A percentile compares a stretch with the other conserved stretches of the same genome.
Evolutionary conservation across 2,329 filamentous ascomycete genomes (phyloP).

Genomic region (Dactylella cylindrospora): DNA sequence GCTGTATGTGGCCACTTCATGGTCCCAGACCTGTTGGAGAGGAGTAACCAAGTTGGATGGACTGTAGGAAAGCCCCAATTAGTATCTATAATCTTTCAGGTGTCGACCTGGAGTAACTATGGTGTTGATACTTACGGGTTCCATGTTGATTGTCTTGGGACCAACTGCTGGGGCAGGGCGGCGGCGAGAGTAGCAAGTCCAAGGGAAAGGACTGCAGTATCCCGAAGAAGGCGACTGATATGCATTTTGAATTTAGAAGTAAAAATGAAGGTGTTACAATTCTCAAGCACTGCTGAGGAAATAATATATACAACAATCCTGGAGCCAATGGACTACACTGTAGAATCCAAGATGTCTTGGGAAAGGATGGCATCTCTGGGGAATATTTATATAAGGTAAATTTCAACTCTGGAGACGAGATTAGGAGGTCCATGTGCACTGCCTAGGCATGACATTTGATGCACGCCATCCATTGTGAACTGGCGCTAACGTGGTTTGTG

Average conservation of each 20-base stretch:
- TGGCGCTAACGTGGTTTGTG: too few species aligned
- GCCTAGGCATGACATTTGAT: too few species aligned
- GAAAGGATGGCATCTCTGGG: too few species aligned
- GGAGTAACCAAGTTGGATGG: conserved; percentile 29
- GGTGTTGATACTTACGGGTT: conserved; percentile 36
- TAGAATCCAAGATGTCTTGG: conserved; percentile 6
- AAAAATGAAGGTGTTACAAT: conserved; percentile 1
- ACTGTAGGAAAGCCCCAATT: background rate
- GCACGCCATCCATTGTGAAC: conserved; percentile 1
- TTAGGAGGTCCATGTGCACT: too few species aligned
- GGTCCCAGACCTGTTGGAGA: conserved; percentile 32
- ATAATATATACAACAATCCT: background rate
- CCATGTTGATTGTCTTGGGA: conserved; percentile 30
- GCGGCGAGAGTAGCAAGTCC: conserved; percentile 18
- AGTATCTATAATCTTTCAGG: too few species aligned
- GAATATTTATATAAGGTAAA: too few species aligned
- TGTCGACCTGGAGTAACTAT: too few species aligned
- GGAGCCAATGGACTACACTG: background rate
- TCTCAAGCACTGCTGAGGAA: conserved; percentile 5
- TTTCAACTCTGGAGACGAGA: too few species aligned
- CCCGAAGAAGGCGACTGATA: conserved; percentile 25
- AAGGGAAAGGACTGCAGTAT: conserved; percentile 5
- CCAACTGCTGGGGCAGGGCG: conserved; percentile 17
- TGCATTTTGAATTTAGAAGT: too few species aligned
- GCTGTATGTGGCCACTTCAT: conserved; percentile 18